phyloP scores from a whole-genome alignment of 1,284 basidiomycete species.

The Coniophora puteana region DNA sequence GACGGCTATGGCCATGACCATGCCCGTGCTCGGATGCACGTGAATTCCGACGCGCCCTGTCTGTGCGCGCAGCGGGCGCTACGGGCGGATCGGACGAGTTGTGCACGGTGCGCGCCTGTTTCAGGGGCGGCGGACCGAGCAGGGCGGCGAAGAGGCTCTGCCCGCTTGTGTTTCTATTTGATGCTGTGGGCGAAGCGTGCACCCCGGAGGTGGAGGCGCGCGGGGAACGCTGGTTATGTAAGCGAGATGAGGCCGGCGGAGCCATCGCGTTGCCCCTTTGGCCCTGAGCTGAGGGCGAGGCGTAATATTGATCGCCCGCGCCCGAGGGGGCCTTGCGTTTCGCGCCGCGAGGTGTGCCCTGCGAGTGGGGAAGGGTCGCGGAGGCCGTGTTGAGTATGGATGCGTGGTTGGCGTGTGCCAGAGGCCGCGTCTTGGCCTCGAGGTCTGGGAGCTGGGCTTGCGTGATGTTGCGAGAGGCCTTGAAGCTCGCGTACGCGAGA shows the following conservation, averaged over 20 bases:
- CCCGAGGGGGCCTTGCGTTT: constrained; percentile 48
- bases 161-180: constrained; percentile 28
- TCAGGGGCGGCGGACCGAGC: constrained; percentile 66
- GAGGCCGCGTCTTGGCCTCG: constrained; percentile 52
- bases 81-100: constrained; percentile 69
- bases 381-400: too few relatives aligned
- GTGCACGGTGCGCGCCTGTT: constrained; percentile 70
- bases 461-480: constrained; percentile 67
- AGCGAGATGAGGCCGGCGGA: constrained; percentile 23
- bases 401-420: too few relatives aligned
- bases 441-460: constrained; percentile 64
- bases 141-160: constrained; percentile 71
- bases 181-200: constrained; percentile 22
- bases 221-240: constrained; percentile 20
- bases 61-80: constrained; percentile 44
- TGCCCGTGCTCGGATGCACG: constrained; percentile 28
- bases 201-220: constrained; percentile 49
- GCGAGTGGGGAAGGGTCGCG: constrained; percentile 42
- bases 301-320: constrained; percentile 42
- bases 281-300: constrained; percentile 45
- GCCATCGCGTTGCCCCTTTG: constrained; percentile 29
- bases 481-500: constrained; percentile 76
- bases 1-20: too few relatives aligned
- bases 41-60: too few relatives aligned
- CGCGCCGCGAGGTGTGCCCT: too few relatives aligned